phyloP scores from a whole-genome alignment of 1,284 basidiomycete genomes.

The Abortiporus biennis region DNA sequence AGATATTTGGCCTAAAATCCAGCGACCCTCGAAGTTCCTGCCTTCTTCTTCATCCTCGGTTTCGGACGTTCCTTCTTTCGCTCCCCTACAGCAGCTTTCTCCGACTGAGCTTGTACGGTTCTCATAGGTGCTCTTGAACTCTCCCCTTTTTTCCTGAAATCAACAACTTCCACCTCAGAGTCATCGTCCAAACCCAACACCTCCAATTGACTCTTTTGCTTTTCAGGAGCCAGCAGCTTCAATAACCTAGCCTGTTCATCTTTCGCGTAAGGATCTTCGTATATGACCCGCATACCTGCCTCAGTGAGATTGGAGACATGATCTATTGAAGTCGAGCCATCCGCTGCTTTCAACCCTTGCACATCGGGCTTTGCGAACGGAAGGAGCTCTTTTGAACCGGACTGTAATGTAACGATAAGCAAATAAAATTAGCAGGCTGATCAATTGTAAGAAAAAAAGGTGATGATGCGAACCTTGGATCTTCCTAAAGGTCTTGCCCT shows the following conservation, averaged over 20 bases:
- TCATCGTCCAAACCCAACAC: too few species aligned
- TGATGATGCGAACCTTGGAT: not conserved
- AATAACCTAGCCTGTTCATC: slow-evolving; percentile 48
- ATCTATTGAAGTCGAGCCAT: slow-evolving; percentile 1
- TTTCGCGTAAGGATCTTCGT: slow-evolving; percentile 60
- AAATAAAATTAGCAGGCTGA: too few species aligned
- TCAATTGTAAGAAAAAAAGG: not conserved
- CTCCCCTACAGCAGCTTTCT: too few species aligned
- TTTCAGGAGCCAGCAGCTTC: slow-evolving; percentile 24
- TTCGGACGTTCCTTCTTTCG: not conserved
- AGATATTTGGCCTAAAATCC: too few species aligned
- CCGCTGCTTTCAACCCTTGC: not conserved
- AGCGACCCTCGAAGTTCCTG: not conserved
- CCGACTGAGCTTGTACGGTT: too few species aligned
- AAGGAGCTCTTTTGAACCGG: slow-evolving; percentile 21
- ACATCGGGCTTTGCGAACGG: slow-evolving; percentile 10
- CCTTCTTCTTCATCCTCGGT: not conserved
- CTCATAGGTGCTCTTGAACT: not conserved
- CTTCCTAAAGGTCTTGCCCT: not conserved
- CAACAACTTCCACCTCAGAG: too few species aligned
- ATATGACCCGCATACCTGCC: slow-evolving; percentile 46
- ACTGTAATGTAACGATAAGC: not conserved
- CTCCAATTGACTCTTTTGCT: too few species aligned
- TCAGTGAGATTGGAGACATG: slow-evolving; percentile 28
- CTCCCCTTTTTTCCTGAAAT: not conserved